Conservation (phyloP, 768 basidiomycete species). For the Phylloporus sp. region DNA sequence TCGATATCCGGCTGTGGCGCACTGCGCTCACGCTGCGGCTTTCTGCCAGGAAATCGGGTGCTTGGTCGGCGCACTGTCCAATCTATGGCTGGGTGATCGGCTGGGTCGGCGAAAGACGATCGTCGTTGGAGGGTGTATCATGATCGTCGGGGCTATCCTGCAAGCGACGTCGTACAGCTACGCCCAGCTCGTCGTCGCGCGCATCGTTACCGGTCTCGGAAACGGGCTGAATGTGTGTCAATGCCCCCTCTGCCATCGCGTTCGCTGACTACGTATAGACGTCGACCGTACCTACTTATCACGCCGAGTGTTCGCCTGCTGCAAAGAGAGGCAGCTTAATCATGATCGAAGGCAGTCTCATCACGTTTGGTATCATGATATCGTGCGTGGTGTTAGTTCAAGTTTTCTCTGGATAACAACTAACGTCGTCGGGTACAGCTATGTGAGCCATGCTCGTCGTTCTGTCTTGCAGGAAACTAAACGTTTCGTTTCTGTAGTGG, state of each 20-base stretch:
- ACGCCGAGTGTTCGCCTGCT: constrained; percentile 61
- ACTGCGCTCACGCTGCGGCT: background rate
- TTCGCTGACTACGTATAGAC: constrained; percentile 36
- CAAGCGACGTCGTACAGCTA: constrained; percentile 55
- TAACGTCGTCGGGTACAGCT: constrained; percentile 10
- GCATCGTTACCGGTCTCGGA: constrained; percentile 57
- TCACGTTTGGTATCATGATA: constrained; percentile 60
- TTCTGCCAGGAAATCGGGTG: constrained; percentile 58
- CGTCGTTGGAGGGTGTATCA: constrained; percentile 50
- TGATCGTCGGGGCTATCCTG: constrained; percentile 59
- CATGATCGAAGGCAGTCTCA: constrained; percentile 60
- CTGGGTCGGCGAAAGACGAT: constrained; percentile 59
- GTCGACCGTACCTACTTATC: constrained; percentile 60
- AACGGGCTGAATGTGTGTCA: constrained; percentile 54
- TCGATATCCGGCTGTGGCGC: background rate
- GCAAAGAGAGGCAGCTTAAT: constrained; percentile 56
- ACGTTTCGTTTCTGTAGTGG: constrained; percentile 38
- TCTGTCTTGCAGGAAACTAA: background rate
- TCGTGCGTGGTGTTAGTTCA: constrained; percentile 37
- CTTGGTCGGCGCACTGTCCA: constrained; percentile 57
- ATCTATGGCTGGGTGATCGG: constrained; percentile 54
- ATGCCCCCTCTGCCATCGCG: too few relatives aligned
- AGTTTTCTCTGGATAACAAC: background rate
- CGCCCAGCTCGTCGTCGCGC: constrained; percentile 56
- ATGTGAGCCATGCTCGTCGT: constrained; percentile 14